Conservation (phyloP, 768 basidiomycete genomes). For the Pilatotrama ljubarskyi region DNA sequence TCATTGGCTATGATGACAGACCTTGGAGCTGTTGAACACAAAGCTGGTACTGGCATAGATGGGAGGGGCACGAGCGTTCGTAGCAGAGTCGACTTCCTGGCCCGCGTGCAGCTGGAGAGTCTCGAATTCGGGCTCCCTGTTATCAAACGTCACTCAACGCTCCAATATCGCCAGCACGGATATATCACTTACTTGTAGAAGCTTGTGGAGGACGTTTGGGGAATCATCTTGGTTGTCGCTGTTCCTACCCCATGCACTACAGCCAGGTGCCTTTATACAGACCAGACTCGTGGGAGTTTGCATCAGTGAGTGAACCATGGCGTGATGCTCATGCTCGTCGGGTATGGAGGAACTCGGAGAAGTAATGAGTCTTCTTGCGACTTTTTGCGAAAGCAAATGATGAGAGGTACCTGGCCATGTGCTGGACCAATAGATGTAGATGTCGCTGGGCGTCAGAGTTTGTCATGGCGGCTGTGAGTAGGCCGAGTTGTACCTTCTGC, state of each 20-base stretch:
- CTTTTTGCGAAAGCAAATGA: too few species aligned
- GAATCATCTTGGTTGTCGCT: neutral
- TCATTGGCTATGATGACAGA: constrained; percentile 24
- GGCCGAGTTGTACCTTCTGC: too few species aligned
- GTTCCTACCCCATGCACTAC: too few species aligned
- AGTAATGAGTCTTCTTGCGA: too few species aligned
- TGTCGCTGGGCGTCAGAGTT: too few species aligned
- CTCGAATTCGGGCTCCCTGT: constrained; percentile 65
- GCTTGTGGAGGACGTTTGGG: neutral
- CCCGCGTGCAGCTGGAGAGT: constrained; percentile 82
- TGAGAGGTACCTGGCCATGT: too few species aligned
- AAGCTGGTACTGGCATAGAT: constrained; percentile 77
- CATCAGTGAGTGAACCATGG: neutral
- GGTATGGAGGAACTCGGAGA: neutral
- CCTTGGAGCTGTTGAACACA: constrained; percentile 69
- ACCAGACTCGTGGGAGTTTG: too few species aligned
- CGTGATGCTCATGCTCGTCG: neutral
- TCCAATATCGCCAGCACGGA: neutral
- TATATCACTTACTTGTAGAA: constrained; percentile 24
- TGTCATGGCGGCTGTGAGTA: too few species aligned
- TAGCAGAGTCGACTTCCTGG: constrained; percentile 59
- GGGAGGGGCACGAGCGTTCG: constrained; percentile 74
- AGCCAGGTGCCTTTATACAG: too few species aligned
- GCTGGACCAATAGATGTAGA: too few species aligned
- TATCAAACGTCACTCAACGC: neutral